A percentile compares a stretch with the other conserved stretches of the same genome.
phyloP scores from a whole-genome alignment of 169 alveolate species.

The Amoebophrya sp. region DNA sequence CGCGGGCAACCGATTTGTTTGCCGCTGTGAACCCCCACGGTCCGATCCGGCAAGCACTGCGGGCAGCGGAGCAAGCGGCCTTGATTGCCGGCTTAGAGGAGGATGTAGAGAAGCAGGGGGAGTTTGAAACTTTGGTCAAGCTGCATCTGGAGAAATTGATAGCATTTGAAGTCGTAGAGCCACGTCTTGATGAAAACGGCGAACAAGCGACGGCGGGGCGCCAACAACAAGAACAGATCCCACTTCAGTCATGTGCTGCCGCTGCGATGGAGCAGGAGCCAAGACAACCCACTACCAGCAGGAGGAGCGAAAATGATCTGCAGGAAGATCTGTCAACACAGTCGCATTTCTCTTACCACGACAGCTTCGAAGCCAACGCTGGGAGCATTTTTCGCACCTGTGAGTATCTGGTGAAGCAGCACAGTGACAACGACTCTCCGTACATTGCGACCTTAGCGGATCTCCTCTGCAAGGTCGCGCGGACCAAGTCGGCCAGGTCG shows the following conservation, averaged over 20 bases:
- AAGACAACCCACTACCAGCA: too few species aligned
- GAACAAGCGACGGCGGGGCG: neutral
- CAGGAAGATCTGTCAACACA: neutral
- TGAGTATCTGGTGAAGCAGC: neutral
- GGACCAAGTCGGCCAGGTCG: neutral
- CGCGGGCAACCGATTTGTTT: neutral
- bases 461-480: neutral
- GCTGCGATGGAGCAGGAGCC: neutral
- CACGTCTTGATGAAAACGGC: too few species aligned
- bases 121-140: neutral
- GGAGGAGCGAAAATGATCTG: neutral
- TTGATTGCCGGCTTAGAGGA: neutral
- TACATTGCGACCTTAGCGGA: neutral
- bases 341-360: too few species aligned
- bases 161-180: too few species aligned
- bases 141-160: neutral
- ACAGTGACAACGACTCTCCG: neutral
- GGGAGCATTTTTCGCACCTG: neutral
- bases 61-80: neutral
- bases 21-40: neutral
- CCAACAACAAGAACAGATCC: neutral
- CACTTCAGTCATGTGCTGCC: too few species aligned
- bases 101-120: neutral
- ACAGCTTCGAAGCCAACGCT: too few species aligned
- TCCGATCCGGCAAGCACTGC: neutral